Base-by-base conservation (phyloP, 495 filamentous ascomycete genomes). In the Aspergillus bertholletiae region DNA sequence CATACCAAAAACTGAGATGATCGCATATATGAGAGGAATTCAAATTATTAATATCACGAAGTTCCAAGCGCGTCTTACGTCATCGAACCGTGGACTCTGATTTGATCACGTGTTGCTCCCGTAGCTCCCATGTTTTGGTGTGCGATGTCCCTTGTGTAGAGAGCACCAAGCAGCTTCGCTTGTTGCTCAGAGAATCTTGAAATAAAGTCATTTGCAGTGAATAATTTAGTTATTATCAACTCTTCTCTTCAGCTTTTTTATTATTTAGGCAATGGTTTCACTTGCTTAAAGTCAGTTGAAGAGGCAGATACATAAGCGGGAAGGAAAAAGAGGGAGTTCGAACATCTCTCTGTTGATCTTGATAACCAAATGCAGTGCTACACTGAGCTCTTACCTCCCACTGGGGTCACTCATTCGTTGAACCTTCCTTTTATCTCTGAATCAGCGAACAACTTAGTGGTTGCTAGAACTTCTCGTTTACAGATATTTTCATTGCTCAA, bases 331-430 rank as follows among this genome's bases (percentile, higher is more conserved):
- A 12, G 22, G 26, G 21, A 45, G 22, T 43, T 27, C 43, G 24
- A 50, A 55, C 8, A 39, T 39, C 7, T 11, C 2, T 20, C 18
- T 30, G 13, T 41, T 41, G 40, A 34, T 45, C 39, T 21, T 17
- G 18, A 18, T 46, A 30, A 11, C 39, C 46, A 52, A 60, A 88
- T 88, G 85, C 85, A 88, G 77, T 86, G 81, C 75, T 97, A 97
- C 76, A 90, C 89, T 57, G 92, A 97, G 78, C 74, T 99, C 64
- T 83, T 90, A 60, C 86, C 94, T 73, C 91, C 94, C 20, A 95
- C 90, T 62, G 90, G 91, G 61, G 90, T 99, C 64, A 90, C 90
- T 53, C 88, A 96, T 74, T 89, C 93, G 32, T 68, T 97, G 62
- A 80, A 79, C 40, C 71, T 96, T 17, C 83, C 90, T 20, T 93